phyloP scores from a whole-genome alignment of 306 rosid genomes.

The Parietaria judaica region DNA sequence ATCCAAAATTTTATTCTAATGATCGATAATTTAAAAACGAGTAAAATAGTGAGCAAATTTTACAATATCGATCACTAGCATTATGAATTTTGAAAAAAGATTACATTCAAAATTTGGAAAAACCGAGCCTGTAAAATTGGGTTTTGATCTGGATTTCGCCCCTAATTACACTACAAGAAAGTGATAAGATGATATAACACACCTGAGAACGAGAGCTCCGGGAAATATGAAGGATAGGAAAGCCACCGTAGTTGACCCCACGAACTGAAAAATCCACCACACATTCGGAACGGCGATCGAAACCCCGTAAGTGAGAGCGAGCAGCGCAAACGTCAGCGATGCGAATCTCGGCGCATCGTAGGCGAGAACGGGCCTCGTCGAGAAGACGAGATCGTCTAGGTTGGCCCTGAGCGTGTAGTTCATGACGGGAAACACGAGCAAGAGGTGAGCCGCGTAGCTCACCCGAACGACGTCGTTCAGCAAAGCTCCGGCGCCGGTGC shows the following conservation, averaged over 20 bases:
- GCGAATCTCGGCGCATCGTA: conserved; percentile 37
- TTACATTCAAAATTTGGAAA: too few relatives aligned
- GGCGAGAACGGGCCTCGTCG: conserved; percentile 22
- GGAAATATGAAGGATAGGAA: conserved; percentile 48
- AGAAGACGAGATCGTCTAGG: conserved; percentile 42
- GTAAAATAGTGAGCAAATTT: background rate
- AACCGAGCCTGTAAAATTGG: too few relatives aligned
- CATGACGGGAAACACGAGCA: conserved; percentile 48
- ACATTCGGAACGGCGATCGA: conserved; percentile 53
- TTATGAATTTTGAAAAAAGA: too few relatives aligned
- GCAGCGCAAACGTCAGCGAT: conserved; percentile 28
- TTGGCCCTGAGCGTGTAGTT: conserved; percentile 42
- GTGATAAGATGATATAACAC: background rate
- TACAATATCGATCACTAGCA: too few relatives aligned
- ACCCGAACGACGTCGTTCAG: conserved; percentile 39
- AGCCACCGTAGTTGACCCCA: conserved; percentile 56
- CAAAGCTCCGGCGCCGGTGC: conserved; percentile 19
- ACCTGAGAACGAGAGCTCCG: conserved; percentile 44
- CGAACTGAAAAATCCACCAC: conserved; percentile 51
- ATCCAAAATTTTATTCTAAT: too few relatives aligned
- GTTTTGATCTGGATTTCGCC: too few relatives aligned
- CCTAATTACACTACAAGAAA: background rate
- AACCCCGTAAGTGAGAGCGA: conserved; percentile 25
- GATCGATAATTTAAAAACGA: too few relatives aligned
- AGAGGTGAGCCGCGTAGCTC: conserved; percentile 54